phyloP scores from a whole-genome alignment of 2,329 filamentous ascomycete genomes.

The Bipolaris oryzae region DNA sequence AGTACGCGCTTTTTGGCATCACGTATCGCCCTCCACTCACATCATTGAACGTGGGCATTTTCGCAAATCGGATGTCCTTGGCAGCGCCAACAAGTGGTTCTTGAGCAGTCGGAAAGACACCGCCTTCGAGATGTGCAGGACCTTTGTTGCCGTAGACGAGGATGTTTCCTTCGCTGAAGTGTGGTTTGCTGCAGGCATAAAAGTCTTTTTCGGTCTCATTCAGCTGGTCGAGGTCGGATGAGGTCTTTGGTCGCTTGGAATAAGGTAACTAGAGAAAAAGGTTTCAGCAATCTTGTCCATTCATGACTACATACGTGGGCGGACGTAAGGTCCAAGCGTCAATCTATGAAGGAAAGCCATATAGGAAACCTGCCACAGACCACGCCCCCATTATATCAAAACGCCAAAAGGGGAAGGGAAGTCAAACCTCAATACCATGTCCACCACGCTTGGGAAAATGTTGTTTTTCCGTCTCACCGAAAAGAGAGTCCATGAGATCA shows the following conservation, averaged over 20 bases:
- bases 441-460: slow-evolving; percentile 59
- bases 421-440: slow-evolving; percentile 89
- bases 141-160: slow-evolving; percentile 67
- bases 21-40: slow-evolving; percentile 35
- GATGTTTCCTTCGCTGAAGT: slow-evolving; percentile 77
- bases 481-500: slow-evolving; percentile 94
- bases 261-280: slow-evolving; percentile 76
- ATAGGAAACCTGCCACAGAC: slow-evolving; percentile 52
- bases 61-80: slow-evolving; percentile 69
- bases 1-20: slow-evolving; percentile 18
- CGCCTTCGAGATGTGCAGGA: slow-evolving; percentile 51
- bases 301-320: slow-evolving; percentile 54
- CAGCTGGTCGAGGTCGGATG: slow-evolving; percentile 68
- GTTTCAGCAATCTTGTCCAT: slow-evolving; percentile 48
- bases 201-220: slow-evolving; percentile 68
- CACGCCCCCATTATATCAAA: slow-evolving; percentile 31
- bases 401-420: slow-evolving; percentile 48
- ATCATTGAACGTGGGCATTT: slow-evolving; percentile 59
- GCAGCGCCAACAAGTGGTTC: slow-evolving; percentile 66
- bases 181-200: slow-evolving; percentile 76
- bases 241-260: slow-evolving; percentile 75
- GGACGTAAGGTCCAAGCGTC: slow-evolving; percentile 35
- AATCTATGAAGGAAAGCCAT: slow-evolving; percentile 43
- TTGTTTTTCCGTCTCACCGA: slow-evolving; percentile 66
- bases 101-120: slow-evolving; percentile 61